phyloP scores from a whole-genome alignment of 306 rosid genomes.

The Cucurbita ficifolia region DNA sequence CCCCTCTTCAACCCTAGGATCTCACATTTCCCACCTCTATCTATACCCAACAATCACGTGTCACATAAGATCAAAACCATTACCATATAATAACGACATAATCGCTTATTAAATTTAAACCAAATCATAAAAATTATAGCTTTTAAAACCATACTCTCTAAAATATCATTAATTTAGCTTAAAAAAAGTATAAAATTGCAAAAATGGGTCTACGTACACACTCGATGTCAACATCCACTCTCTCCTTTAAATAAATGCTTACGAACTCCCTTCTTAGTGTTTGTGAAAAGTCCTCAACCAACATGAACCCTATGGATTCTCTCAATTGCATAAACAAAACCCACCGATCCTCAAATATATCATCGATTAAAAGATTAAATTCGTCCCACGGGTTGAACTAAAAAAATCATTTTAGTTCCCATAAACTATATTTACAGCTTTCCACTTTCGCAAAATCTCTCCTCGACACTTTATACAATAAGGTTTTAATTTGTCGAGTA shows the following conservation, averaged over 20 bases:
- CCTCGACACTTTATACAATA: neutral
- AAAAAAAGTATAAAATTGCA: neutral
- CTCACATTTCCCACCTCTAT: too few species aligned
- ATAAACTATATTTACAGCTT: neutral
- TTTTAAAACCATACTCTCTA: neutral
- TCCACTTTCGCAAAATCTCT: neutral
- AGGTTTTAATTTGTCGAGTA: neutral
- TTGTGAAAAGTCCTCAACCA: constrained; percentile 2
- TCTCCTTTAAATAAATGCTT: neutral
- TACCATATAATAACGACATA: neutral
- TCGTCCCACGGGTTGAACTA: too few species aligned
- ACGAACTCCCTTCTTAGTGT: neutral
- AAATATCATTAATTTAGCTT: neutral
- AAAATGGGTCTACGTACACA: neutral
- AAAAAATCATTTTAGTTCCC: neutral
- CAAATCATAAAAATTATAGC: neutral
- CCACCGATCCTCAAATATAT: too few species aligned
- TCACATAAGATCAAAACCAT: neutral
- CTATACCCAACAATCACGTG: neutral
- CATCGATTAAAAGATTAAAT: too few species aligned
- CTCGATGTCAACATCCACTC: neutral
- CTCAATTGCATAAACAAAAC: neutral
- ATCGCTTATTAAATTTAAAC: neutral
- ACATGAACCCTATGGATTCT: neutral
- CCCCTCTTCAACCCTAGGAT: too few species aligned